phyloP scores from a whole-genome alignment of 495 filamentous ascomycete species.

The Schizothecium vesticola region DNA sequence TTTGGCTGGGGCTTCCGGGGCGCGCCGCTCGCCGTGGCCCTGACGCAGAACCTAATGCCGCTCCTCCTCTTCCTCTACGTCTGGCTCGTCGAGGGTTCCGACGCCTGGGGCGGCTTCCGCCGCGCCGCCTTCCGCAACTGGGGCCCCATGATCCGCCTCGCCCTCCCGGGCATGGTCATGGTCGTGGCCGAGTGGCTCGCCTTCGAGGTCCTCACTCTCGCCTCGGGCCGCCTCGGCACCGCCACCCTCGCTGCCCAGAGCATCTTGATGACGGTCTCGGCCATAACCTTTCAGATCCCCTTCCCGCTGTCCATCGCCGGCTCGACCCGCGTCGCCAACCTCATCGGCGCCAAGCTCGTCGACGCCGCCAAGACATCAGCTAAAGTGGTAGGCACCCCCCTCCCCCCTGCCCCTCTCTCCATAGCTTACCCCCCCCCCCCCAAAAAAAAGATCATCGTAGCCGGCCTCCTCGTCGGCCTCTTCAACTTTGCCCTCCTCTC shows the following conservation, averaged over 20 bases:
- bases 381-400: slow-evolving; percentile 52
- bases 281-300: slow-evolving; percentile 55
- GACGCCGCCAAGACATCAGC: slow-evolving; percentile 66
- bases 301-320: slow-evolving; percentile 58
- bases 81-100: slow-evolving; percentile 64
- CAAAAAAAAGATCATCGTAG: slow-evolving; percentile 46
- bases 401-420: background rate
- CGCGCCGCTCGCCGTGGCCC: slow-evolving; percentile 78
- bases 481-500: slow-evolving; percentile 69
- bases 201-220: slow-evolving; percentile 73
- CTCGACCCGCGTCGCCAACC: slow-evolving; percentile 59
- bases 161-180: slow-evolving; percentile 78
- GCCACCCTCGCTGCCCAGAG: slow-evolving; percentile 61
- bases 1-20: slow-evolving; percentile 77
- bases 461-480: slow-evolving; percentile 61
- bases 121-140: slow-evolving; percentile 70
- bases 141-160: slow-evolving; percentile 78
- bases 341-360: slow-evolving; percentile 63
- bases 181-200: slow-evolving; percentile 87
- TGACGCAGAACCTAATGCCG: slow-evolving; percentile 77
- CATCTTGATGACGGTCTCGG: slow-evolving; percentile 49
- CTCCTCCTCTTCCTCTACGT: slow-evolving; percentile 70
- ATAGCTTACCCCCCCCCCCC: slow-evolving; percentile 5
- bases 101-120: slow-evolving; percentile 86
- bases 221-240: slow-evolving; percentile 64